phyloP scores from a whole-genome alignment of 495 filamentous ascomycete species.

The Astrothelium subdiscretum region DNA sequence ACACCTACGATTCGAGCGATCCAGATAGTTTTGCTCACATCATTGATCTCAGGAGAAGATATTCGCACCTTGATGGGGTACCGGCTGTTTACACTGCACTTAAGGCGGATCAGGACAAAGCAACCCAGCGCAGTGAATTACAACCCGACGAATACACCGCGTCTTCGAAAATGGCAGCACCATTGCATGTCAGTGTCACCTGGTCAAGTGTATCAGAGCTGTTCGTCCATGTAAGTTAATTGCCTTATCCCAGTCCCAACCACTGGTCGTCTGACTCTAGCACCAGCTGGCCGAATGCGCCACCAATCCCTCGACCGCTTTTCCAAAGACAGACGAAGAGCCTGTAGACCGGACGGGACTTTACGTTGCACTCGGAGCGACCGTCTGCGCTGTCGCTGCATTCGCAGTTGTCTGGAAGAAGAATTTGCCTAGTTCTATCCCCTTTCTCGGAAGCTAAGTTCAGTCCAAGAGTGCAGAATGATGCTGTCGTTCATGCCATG shows the following conservation, averaged over 20 bases:
- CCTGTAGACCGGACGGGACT: constrained; percentile 68
- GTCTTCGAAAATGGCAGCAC: constrained; percentile 66
- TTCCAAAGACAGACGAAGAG: constrained; percentile 77
- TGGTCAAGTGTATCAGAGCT: constrained; percentile 86
- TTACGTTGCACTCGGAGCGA: constrained; percentile 75
- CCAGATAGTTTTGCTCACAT: constrained; percentile 92
- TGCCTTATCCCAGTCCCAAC: constrained; percentile 12
- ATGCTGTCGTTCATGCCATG: neutral
- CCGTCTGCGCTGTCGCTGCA: constrained; percentile 68
- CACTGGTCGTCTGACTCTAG: neutral
- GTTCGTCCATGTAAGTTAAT: constrained; percentile 50
- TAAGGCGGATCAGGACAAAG: constrained; percentile 90
- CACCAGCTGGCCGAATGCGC: constrained; percentile 71
- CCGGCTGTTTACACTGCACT: constrained; percentile 84
- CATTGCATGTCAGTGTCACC: constrained; percentile 84
- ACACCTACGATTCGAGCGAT: constrained; percentile 92
- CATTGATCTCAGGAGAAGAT: constrained; percentile 59
- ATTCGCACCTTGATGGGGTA: constrained; percentile 72
- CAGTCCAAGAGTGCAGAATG: neutral
- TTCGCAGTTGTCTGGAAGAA: constrained; percentile 62
- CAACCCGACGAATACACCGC: constrained; percentile 91
- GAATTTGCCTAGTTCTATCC: constrained; percentile 5
- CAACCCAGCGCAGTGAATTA: constrained; percentile 76
- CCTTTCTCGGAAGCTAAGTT: neutral
- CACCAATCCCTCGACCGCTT: constrained; percentile 73